phyloP scores from a whole-genome alignment of 1,284 basidiomycete species.

The Leucocoprinus gongylophorus region DNA sequence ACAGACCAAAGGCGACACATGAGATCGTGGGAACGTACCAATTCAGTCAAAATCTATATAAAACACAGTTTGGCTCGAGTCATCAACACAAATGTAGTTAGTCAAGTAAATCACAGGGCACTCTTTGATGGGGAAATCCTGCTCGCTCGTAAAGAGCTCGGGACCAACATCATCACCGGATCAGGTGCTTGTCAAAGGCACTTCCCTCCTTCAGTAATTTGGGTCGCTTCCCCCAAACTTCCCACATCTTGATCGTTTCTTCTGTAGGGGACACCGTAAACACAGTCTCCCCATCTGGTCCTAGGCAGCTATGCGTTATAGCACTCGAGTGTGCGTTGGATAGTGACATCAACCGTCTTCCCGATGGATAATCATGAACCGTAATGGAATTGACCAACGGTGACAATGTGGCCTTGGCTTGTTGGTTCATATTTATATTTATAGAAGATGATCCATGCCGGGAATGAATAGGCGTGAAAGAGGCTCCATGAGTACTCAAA shows the following conservation, averaged over 20 bases:
- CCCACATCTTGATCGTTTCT: slow-evolving; percentile 37
- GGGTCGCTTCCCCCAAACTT: slow-evolving; percentile 31
- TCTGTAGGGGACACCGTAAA: slow-evolving; percentile 34
- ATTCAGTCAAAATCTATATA: not conserved
- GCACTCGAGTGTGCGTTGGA: slow-evolving; percentile 28
- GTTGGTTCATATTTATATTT: not conserved
- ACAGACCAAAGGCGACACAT: not conserved
- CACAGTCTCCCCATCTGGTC: slow-evolving; percentile 31
- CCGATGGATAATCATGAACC: slow-evolving; percentile 35
- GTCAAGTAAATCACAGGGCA: not conserved
- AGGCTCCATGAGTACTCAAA: slow-evolving; percentile 34
- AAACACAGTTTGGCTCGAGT: not conserved
- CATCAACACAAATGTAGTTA: not conserved
- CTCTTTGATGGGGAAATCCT: not conserved
- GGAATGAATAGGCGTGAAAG: slow-evolving; percentile 23
- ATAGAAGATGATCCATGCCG: slow-evolving; percentile 2
- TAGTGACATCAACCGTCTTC: slow-evolving; percentile 31
- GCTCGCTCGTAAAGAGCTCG: not conserved
- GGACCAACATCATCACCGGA: slow-evolving; percentile 20
- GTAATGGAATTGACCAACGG: slow-evolving; percentile 31
- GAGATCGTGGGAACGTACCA: not conserved
- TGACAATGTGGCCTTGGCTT: slow-evolving; percentile 19
- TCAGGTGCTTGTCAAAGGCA: slow-evolving; percentile 31
- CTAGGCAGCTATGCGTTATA: slow-evolving; percentile 32
- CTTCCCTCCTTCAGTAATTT: slow-evolving; percentile 25